These are phyloP conservation scores for Diaporthe sp. DNA, from an alignment of 2,329 filamentous ascomycete genomes.

Conservation along the genomic window DNA sequence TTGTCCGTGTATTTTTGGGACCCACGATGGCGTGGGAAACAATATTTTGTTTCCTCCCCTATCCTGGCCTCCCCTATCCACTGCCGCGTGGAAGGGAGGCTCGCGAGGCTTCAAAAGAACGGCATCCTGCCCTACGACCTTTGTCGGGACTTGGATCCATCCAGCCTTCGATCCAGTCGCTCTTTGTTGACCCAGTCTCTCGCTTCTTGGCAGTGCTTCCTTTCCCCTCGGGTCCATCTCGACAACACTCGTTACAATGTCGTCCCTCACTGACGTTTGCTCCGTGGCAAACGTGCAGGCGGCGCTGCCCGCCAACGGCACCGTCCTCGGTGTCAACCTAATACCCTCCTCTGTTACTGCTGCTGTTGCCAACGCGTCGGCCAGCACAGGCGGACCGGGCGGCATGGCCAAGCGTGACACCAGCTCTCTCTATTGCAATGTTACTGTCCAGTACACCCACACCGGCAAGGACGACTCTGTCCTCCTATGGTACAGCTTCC, in stretches of 20 bases:
- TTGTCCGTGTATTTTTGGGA: not conserved
- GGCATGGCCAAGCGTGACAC: conserved; percentile 42
- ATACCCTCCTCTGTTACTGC: conserved; percentile 58
- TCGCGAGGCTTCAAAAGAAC: conserved; percentile 17
- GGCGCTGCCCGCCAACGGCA: conserved; percentile 58
- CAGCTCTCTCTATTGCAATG: conserved; percentile 53
- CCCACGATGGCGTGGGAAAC: conserved; percentile 4
- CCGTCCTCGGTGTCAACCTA: conserved; percentile 56
- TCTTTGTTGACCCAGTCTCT: not conserved
- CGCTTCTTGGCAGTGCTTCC: not conserved
- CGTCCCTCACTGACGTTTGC: conserved; percentile 57
- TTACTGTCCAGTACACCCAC: conserved; percentile 54
- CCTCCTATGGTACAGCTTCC: conserved; percentile 53
- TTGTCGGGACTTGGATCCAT: not conserved
- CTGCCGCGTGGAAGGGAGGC: conserved; percentile 8
- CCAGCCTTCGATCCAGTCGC: not conserved
- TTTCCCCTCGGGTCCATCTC: not conserved
- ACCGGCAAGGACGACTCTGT: conserved; percentile 51
- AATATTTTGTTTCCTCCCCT: conserved; percentile 8
- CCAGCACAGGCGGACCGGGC: conserved; percentile 43
- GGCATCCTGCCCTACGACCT: not conserved
- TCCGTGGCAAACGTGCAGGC: conserved; percentile 58
- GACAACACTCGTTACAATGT: conserved; percentile 26
- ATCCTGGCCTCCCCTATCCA: conserved; percentile 14
- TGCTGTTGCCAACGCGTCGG: conserved; percentile 54